Percentiles rank a stretch among this genome's conserved stretches.
Evolutionary conservation across 257 asterid species (phyloP).

Genomic region (Galeopsis tetrahit): DNA sequence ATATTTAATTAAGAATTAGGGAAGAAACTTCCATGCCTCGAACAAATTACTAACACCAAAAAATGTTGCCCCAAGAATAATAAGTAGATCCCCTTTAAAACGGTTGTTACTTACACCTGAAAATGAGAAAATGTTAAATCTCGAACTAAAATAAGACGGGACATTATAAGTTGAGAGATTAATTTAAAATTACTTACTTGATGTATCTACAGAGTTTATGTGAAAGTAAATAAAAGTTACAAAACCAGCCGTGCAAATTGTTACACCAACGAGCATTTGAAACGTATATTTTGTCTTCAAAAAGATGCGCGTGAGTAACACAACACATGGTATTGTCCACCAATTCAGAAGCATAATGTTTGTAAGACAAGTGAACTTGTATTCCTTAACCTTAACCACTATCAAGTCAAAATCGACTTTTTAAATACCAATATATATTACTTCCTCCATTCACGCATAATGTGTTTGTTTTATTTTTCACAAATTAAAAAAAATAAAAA

Average conservation of each 20-base stretch:
- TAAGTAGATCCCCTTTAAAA: slow-evolving; percentile 72
- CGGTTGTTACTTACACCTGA: slow-evolving; percentile 44
- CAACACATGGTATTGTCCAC: slow-evolving; percentile 93
- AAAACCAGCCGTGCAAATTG: slow-evolving; percentile 77
- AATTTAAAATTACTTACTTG: slow-evolving; percentile 51
- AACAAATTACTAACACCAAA: slow-evolving; percentile 86
- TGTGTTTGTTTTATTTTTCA: too few relatives aligned
- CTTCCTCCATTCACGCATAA: neutral
- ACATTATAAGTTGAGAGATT: neutral
- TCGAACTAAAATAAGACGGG: slow-evolving; percentile 55
- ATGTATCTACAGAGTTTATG: slow-evolving; percentile 77
- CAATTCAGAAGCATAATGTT: slow-evolving; percentile 95
- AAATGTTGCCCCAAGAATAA: slow-evolving; percentile 86
- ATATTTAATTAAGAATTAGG: neutral
- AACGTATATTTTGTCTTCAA: slow-evolving; percentile 79
- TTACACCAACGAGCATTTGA: slow-evolving; percentile 63
- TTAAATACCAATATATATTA: too few relatives aligned
- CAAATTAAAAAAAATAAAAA: too few relatives aligned
- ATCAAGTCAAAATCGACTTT: slow-evolving; percentile 31
- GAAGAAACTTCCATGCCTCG: slow-evolving; percentile 74
- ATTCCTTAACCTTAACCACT: slow-evolving; percentile 96
- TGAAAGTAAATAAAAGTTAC: slow-evolving; percentile 77
- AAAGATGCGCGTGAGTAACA: slow-evolving; percentile 77
- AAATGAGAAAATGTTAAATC: too few relatives aligned
- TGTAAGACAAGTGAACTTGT: slow-evolving; percentile 86